These are phyloP conservation scores for Akanthomyces uredinophilus DNA, from an alignment of 2,329 filamentous ascomycete species.

Conservation along the genomic window DNA sequence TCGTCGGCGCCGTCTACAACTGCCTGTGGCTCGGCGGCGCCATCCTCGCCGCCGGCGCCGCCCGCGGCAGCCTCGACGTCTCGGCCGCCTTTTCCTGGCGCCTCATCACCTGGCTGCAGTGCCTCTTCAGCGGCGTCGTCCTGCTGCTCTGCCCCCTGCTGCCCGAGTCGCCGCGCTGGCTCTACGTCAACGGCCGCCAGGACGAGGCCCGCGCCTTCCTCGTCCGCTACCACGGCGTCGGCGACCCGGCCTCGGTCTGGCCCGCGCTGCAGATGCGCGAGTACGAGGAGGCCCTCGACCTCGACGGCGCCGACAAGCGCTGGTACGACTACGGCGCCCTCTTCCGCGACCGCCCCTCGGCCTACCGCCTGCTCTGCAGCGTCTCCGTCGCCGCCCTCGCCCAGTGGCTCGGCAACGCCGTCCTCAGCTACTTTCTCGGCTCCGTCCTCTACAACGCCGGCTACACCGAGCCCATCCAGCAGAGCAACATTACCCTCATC, in stretches of 20 bases:
- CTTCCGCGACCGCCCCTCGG: slow-evolving; percentile 33
- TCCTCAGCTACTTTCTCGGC: slow-evolving; percentile 41
- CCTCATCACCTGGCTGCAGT: slow-evolving; percentile 36
- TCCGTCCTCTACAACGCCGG: slow-evolving; percentile 44
- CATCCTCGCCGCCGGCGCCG: slow-evolving; percentile 42
- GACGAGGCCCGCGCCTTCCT: slow-evolving; percentile 27
- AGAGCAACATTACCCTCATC: slow-evolving; percentile 40
- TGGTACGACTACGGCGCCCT: slow-evolving; percentile 46
- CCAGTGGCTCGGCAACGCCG: slow-evolving; percentile 36
- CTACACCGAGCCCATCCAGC: slow-evolving; percentile 31
- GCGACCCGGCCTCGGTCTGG: slow-evolving; percentile 31
- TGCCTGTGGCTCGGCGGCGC: slow-evolving; percentile 33
- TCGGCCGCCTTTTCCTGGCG: slow-evolving; percentile 32
- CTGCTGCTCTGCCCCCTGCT: slow-evolving; percentile 26
- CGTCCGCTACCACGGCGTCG: slow-evolving; percentile 38
- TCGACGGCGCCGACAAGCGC: slow-evolving; percentile 41
- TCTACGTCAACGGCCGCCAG: slow-evolving; percentile 32
- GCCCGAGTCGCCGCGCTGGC: slow-evolving; percentile 35
- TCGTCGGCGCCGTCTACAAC: slow-evolving; percentile 27
- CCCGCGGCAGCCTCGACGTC: slow-evolving; percentile 35
- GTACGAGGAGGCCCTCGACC: slow-evolving; percentile 39
- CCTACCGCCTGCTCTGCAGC: slow-evolving; percentile 42
- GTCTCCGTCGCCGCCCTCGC: slow-evolving; percentile 35
- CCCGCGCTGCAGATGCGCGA: slow-evolving; percentile 36
- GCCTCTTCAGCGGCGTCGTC: slow-evolving; percentile 34